These are phyloP conservation scores for Waitea zeae DNA, from an alignment of 1,284 basidiomycete species.

Conservation along the genomic window DNA sequence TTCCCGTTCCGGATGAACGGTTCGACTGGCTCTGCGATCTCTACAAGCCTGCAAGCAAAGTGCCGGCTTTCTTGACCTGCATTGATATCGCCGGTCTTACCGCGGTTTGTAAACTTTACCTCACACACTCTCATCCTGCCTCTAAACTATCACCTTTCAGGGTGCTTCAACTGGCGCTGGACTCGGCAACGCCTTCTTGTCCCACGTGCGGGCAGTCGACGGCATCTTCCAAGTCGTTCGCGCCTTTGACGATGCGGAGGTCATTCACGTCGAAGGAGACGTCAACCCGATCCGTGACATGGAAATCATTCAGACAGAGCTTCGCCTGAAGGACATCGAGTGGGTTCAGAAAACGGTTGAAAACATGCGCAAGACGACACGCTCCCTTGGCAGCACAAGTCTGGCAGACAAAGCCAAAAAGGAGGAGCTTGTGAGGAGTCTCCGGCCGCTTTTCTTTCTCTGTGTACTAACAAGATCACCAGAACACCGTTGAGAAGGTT, in stretches of 20 bases:
- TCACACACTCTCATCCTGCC: background rate
- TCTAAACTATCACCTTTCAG: constrained; percentile 16
- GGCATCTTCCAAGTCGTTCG: constrained; percentile 99
- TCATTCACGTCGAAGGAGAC: constrained; percentile 98
- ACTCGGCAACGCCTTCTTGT: constrained; percentile 95
- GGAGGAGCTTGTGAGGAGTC: constrained; percentile 72
- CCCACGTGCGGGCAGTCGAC: constrained; percentile 95
- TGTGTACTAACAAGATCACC: constrained; percentile 7
- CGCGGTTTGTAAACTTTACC: constrained; percentile 37
- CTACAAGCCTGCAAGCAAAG: constrained; percentile 81
- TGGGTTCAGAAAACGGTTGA: constrained; percentile 95
- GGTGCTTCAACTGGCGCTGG: constrained; percentile 97
- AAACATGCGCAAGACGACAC: constrained; percentile 50
- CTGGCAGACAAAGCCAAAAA: constrained; percentile 93
- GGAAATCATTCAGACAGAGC: constrained; percentile 92
- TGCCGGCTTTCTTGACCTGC: constrained; percentile 93
- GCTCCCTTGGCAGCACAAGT: constrained; percentile 59
- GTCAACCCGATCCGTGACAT: constrained; percentile 94
- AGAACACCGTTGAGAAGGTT: constrained; percentile 81
- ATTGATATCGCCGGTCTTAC: constrained; percentile 99
- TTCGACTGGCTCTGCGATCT: constrained; percentile 88
- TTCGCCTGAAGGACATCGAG: constrained; percentile 95
- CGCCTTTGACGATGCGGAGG: constrained; percentile 96
- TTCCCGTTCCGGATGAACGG: constrained; percentile 90
- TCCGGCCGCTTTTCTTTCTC: constrained; percentile 1